These are phyloP conservation scores for Oidium heveae DNA, from an alignment of 2,329 filamentous ascomycete species.

Conservation along the genomic window DNA sequence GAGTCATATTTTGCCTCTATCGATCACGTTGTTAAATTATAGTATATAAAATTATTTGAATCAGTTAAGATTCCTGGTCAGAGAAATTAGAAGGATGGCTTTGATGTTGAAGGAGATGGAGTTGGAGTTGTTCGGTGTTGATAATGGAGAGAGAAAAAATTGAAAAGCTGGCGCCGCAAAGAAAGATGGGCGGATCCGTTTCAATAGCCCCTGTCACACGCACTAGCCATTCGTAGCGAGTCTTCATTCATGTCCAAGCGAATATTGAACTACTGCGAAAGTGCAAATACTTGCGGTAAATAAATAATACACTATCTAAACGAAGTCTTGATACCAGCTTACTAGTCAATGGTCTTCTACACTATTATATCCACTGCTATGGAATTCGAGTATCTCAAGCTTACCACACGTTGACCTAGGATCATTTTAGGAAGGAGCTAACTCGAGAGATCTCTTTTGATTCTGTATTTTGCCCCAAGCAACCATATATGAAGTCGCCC, in stretches of 20 bases:
- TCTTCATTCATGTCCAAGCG: neutral
- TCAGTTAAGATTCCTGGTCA: constrained; percentile 11
- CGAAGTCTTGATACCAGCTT: no score
- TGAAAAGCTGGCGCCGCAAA: neutral
- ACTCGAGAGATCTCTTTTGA: no score
- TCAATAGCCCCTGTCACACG: neutral
- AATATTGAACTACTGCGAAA: neutral
- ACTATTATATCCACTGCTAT: no score
- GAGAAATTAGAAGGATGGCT: constrained; percentile 6
- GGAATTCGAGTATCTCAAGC: no score
- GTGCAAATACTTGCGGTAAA: neutral
- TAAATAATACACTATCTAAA: no score
- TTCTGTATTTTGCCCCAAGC: no score
- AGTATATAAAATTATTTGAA: constrained; percentile 14
- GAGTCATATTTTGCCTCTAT: constrained; percentile 5
- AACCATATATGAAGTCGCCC: no score
- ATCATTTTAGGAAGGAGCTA: no score
- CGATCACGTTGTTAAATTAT: constrained; percentile 11
- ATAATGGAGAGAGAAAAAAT: constrained; percentile 2
- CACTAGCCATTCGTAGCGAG: neutral
- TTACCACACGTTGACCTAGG: no score
- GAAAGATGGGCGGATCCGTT: neutral
- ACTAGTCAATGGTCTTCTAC: no score
- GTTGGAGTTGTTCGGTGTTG: constrained; percentile 2
- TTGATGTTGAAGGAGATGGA: constrained; percentile 2